These are phyloP conservation scores for Claviceps spartinae DNA, from an alignment of 2,329 filamentous ascomycete species.

Conservation along the genomic window DNA sequence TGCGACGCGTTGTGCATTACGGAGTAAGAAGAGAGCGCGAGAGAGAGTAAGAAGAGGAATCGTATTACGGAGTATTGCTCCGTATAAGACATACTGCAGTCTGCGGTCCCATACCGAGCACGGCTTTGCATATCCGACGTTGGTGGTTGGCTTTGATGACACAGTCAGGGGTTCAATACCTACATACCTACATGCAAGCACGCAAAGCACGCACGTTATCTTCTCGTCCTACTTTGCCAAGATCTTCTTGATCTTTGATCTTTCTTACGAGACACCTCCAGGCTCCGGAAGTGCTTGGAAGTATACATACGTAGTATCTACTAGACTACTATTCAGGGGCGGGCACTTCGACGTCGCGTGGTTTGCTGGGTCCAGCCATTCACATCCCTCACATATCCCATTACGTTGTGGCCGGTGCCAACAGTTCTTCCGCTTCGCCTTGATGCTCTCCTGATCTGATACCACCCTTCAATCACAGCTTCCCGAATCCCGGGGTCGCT, in stretches of 20 bases:
- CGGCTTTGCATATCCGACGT: not conserved
- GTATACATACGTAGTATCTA: not conserved
- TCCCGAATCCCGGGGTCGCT: not conserved
- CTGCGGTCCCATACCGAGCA: not conserved
- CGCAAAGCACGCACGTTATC: not conserved
- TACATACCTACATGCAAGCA: not conserved
- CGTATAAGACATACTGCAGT: not conserved
- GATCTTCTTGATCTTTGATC: not conserved
- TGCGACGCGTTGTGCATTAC: slow-evolving; percentile 3
- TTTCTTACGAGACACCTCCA: slow-evolving; percentile 2
- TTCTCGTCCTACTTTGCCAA: not conserved
- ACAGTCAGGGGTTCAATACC: not conserved
- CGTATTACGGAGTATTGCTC: not conserved
- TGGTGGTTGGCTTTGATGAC: slow-evolving; percentile 1
- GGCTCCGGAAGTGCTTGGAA: slow-evolving; percentile 2
- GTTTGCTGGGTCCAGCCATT: slow-evolving; percentile 6
- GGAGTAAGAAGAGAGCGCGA: not conserved
- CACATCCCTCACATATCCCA: slow-evolving; percentile 2
- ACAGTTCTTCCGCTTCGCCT: not conserved
- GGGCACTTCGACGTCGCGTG: slow-evolving; percentile 3
- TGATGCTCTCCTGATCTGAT: not conserved
- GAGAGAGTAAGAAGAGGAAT: not conserved
- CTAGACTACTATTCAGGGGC: not conserved
- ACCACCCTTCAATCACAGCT: slow-evolving; percentile 3
- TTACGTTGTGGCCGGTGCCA: slow-evolving; percentile 3